A percentile compares a stretch with the other conserved stretches of the same genome.
phyloP scores from a whole-genome alignment of 1,139 yeast genomes.

The Hyphopichia buzzinii region DNA sequence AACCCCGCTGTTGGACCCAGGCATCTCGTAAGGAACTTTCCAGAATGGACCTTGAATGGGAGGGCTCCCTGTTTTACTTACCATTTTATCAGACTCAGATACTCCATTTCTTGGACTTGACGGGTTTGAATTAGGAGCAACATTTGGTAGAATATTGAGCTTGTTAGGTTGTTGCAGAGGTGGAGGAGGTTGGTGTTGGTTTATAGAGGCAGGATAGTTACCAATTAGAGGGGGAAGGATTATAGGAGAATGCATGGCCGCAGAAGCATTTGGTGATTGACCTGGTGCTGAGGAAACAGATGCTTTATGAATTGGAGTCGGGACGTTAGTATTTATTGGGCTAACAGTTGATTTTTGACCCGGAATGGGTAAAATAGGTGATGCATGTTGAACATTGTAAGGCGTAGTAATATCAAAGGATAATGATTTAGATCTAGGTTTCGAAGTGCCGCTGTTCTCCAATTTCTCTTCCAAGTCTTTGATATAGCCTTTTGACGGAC shows the following conservation, averaged over 20 bases:
- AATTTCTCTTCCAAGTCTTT: constrained; percentile 40
- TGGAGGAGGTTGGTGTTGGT: too few relatives aligned
- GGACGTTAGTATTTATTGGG: constrained; percentile 1
- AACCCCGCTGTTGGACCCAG: constrained; percentile 21
- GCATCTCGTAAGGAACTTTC: constrained; percentile 54
- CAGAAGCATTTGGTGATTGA: constrained; percentile 5
- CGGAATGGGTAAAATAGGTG: not conserved
- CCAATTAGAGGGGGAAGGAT: constrained; percentile 25
- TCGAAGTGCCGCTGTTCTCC: constrained; percentile 9
- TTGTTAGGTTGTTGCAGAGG: constrained; percentile 3
- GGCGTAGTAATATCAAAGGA: not conserved
- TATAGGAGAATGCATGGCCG: constrained; percentile 14
- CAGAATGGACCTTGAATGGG: constrained; percentile 49
- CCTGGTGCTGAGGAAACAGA: constrained; percentile 3
- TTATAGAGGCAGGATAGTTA: constrained; percentile 4
- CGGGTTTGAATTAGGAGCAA: constrained; percentile 13
- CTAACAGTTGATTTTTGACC: not conserved
- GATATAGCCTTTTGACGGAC: constrained; percentile 71
- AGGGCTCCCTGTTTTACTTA: constrained; percentile 21
- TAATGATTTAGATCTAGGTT: constrained; percentile 3
- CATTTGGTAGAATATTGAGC: not conserved
- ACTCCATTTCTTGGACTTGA: constrained; percentile 17
- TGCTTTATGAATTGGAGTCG: constrained; percentile 1
- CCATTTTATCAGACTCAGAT: not conserved
- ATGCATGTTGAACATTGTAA: not conserved